Percentiles rank a stretch among this genome's conserved stretches.
Conservation (phyloP, 2,329 filamentous ascomycete genomes). For the Arthroderma uncinatum region DNA sequence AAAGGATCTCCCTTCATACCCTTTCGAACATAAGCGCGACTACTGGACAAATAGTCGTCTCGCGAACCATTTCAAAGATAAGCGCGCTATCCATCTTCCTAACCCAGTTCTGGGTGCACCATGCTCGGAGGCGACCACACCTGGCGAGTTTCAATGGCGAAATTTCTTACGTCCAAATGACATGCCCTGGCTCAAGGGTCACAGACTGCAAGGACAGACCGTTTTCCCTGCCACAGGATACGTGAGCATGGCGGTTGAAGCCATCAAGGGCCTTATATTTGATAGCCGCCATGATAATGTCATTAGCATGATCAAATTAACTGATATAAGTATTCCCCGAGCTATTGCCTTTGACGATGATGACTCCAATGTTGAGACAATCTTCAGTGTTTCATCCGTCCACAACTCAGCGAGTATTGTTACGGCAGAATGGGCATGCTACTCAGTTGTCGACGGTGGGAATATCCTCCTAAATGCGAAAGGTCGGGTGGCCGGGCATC, state of each 20-base stretch:
- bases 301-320: slow-evolving; percentile 14
- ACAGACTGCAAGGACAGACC: slow-evolving; percentile 21
- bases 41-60: slow-evolving; percentile 17
- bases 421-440: neutral
- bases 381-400: slow-evolving; percentile 14
- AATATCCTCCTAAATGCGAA: neutral
- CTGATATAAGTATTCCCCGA: slow-evolving; percentile 15
- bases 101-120: slow-evolving; percentile 16
- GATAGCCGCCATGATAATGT: neutral
- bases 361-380: neutral
- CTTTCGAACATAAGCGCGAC: slow-evolving; percentile 12
- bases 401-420: slow-evolving; percentile 5
- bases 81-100: slow-evolving; percentile 11
- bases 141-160: slow-evolving; percentile 20
- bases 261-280: slow-evolving; percentile 13
- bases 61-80: slow-evolving; percentile 13
- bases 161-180: slow-evolving; percentile 21
- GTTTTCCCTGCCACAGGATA: slow-evolving; percentile 24
- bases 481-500: neutral
- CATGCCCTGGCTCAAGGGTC: slow-evolving; percentile 25
- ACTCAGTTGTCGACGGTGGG: neutral
- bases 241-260: slow-evolving; percentile 20
- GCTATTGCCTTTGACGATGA: slow-evolving; percentile 13
- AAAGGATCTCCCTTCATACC: slow-evolving; percentile 15
- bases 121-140: slow-evolving; percentile 7